phyloP scores from a whole-genome alignment of 1,139 yeast genomes.

The Saccharomyces hybrid region DNA sequence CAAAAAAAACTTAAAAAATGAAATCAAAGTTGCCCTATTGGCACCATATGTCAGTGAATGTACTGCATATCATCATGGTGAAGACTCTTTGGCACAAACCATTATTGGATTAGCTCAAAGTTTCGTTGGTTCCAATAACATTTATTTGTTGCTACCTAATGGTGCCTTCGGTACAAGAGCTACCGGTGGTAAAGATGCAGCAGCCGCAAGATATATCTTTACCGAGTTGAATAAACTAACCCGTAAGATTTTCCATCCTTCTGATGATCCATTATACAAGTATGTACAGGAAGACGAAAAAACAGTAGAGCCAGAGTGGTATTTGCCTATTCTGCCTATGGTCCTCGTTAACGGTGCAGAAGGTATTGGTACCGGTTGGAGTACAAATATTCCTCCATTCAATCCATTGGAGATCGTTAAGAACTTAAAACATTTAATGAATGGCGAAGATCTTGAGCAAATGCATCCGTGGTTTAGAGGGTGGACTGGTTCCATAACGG shows the following conservation, averaged over 20 bases:
- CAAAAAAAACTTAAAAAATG: slow-evolving; percentile 66
- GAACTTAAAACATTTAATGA: slow-evolving; percentile 67
- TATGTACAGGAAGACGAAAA: slow-evolving; percentile 90
- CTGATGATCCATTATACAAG: slow-evolving; percentile 69
- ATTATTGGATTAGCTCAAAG: slow-evolving; percentile 92
- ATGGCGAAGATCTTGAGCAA: slow-evolving; percentile 59
- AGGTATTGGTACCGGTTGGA: slow-evolving; percentile 99
- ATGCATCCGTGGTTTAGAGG: slow-evolving; percentile 95
- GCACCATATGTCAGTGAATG: slow-evolving; percentile 86
- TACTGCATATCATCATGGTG: slow-evolving; percentile 96
- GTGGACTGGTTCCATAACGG: slow-evolving; percentile 80
- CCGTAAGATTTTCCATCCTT: slow-evolving; percentile 63
- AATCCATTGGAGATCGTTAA: slow-evolving; percentile 78
- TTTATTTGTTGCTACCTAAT: slow-evolving; percentile 77
- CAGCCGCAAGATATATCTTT: slow-evolving; percentile 96
- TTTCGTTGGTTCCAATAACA: slow-evolving; percentile 86
- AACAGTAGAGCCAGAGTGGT: slow-evolving; percentile 95
- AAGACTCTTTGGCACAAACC: slow-evolving; percentile 76
- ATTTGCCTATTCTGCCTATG: slow-evolving; percentile 88
- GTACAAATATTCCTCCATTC: slow-evolving; percentile 83
- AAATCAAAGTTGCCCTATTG: slow-evolving; percentile 84
- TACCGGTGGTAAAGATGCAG: slow-evolving; percentile 95
- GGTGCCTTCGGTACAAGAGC: slow-evolving; percentile 98
- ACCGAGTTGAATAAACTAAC: slow-evolving; percentile 79
- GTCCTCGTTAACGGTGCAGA: slow-evolving; percentile 90